Percentiles rank a stretch among this genome's conserved stretches.
Conservation (phyloP, 192 early-diverging fungal genomes). For the Linnemannia hyalina region DNA sequence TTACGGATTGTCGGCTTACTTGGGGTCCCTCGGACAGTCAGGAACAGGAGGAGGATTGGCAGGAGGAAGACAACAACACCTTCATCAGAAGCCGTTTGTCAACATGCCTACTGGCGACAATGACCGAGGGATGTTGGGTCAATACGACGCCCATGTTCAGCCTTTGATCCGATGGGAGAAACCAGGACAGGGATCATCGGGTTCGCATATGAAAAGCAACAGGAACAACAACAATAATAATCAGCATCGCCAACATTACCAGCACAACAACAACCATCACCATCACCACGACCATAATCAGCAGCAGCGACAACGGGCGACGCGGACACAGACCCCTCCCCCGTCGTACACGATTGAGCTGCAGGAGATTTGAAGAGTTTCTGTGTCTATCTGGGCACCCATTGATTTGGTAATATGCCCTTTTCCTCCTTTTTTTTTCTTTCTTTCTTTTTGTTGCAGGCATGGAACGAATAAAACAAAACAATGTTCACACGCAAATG, state of each 20-base stretch:
- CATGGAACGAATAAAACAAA: neutral
- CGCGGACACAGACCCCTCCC: conserved; percentile 9
- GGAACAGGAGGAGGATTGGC: neutral
- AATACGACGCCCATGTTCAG: conserved; percentile 50
- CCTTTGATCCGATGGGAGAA: conserved; percentile 36
- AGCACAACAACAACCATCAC: neutral
- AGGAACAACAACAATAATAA: neutral
- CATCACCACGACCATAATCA: neutral
- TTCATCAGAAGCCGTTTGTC: conserved; percentile 2
- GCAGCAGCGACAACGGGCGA: conserved; percentile 8
- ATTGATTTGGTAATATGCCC: neutral
- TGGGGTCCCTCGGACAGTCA: neutral
- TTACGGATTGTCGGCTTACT: neutral
- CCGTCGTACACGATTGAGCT: conserved; percentile 48
- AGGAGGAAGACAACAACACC: neutral
- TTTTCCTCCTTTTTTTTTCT: neutral
- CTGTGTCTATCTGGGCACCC: neutral
- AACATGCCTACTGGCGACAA: neutral
- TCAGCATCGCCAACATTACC: neutral
- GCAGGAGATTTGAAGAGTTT: conserved; percentile 18
- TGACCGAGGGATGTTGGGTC: neutral
- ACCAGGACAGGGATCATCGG: conserved; percentile 14
- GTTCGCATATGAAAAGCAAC: neutral
- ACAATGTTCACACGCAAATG: neutral
- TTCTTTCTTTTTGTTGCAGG: neutral